A percentile compares a stretch with the other conserved stretches of the same genome.
These are phyloP conservation scores for Setaria italica DNA, from an alignment of 202 grass and related monocot genomes.

Conservation along the genomic window DNA sequence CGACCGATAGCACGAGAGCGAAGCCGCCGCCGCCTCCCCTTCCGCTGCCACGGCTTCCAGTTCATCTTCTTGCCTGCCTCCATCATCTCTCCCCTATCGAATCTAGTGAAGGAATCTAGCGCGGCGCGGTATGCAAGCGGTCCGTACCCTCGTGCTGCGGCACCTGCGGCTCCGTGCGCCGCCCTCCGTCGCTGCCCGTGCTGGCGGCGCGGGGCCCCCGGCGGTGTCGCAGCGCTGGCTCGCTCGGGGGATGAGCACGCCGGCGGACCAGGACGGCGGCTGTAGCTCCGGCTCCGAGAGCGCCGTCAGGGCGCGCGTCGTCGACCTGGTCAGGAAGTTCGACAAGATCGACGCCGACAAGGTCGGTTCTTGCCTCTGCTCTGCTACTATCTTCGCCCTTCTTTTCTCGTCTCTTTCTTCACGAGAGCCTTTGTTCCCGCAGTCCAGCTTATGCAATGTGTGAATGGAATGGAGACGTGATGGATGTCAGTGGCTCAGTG, in stretches of 20 bases:
- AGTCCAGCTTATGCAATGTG: not conserved
- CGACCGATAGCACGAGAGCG: not conserved
- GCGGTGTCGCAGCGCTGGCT: not conserved
- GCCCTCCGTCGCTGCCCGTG: not conserved
- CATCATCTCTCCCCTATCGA: not conserved
- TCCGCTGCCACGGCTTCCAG: not conserved
- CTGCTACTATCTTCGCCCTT: not conserved
- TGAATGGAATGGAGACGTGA: not conserved
- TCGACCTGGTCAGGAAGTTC: conserved; percentile 67
- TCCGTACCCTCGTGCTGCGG: conserved; percentile 24
- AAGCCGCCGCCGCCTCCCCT: not conserved
- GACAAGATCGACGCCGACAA: conserved; percentile 73
- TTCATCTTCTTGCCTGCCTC: not conserved
- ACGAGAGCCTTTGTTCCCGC: not conserved
- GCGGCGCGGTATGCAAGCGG: conserved; percentile 27
- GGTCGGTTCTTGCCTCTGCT: conserved; percentile 32
- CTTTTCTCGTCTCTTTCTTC: not conserved
- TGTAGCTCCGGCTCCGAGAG: not conserved
- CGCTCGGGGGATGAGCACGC: conserved; percentile 9
- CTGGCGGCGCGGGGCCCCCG: not conserved
- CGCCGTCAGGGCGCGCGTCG: conserved; percentile 47
- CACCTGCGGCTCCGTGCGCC: conserved; percentile 32
- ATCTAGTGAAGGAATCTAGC: not conserved
- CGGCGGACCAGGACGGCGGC: not conserved
- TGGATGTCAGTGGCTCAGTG: not conserved